A percentile compares a stretch with the other conserved stretches of the same genome.
phyloP scores from a whole-genome alignment of 352 stramenopile species.

The Halophytophthora batemanensis region DNA sequence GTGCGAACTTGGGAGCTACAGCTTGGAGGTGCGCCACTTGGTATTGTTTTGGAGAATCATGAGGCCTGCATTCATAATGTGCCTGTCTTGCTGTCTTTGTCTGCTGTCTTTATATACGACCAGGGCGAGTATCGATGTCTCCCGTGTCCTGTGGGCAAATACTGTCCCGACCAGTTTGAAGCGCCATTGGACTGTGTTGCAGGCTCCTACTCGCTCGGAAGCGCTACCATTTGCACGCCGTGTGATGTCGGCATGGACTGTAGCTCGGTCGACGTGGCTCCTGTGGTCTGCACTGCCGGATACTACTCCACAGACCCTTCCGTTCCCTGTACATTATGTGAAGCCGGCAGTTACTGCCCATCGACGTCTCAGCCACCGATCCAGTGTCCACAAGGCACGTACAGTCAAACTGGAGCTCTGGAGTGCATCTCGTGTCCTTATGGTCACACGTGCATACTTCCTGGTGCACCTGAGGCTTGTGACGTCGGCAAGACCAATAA shows the following conservation, averaged over 20 bases:
- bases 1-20: slow-evolving; percentile 53
- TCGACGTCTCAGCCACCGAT: slow-evolving; percentile 22
- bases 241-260: slow-evolving; percentile 58
- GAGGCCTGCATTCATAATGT: slow-evolving; percentile 1
- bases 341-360: slow-evolving; percentile 36
- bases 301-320: slow-evolving; percentile 28
- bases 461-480: slow-evolving; percentile 30
- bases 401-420: slow-evolving; percentile 34
- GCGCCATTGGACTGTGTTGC: slow-evolving; percentile 13
- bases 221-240: slow-evolving; percentile 26
- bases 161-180: slow-evolving; percentile 24
- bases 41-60: not conserved
- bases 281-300: slow-evolving; percentile 22
- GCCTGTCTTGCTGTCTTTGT: no score
- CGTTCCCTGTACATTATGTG: slow-evolving; percentile 23
- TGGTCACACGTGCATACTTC: slow-evolving; percentile 37
- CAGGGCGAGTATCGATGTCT: slow-evolving; percentile 34
- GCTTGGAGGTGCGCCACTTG: slow-evolving; percentile 22
- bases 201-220: slow-evolving; percentile 49
- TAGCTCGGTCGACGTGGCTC: slow-evolving; percentile 12
- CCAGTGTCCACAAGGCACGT: slow-evolving; percentile 33
- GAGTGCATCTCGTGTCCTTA: slow-evolving; percentile 43
- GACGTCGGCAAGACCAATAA: slow-evolving; percentile 39
- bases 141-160: slow-evolving; percentile 39
- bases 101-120: not conserved